Percentiles rank a stretch among this genome's conserved stretches.
Evolutionary conservation across 2,329 filamentous ascomycete genomes (phyloP).

Genomic region (Arthrobotrys megalospora): DNA sequence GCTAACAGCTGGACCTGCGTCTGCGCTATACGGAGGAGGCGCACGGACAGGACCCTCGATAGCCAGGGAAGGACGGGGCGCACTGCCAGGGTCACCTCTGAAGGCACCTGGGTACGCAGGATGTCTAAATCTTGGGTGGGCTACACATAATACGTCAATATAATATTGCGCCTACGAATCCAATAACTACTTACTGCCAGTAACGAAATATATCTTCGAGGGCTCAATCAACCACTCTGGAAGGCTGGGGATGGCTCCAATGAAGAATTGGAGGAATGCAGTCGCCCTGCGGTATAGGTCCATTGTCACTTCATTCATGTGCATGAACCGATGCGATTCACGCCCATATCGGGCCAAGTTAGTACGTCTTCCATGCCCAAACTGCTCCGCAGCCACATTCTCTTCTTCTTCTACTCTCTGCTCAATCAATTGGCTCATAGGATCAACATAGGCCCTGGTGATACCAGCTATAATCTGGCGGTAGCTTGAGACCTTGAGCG

Average conservation of each 20-base stretch:
- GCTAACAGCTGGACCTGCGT: neutral
- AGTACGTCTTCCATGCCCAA: neutral
- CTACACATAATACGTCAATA: too few relatives aligned
- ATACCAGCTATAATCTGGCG: slow-evolving; percentile 13
- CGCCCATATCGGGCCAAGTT: neutral
- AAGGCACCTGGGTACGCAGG: neutral
- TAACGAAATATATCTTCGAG: neutral
- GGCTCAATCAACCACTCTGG: neutral
- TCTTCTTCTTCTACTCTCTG: neutral
- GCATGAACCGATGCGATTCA: neutral
- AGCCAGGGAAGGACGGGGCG: too few relatives aligned
- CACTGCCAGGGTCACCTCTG: too few relatives aligned
- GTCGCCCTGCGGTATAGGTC: slow-evolving; percentile 10
- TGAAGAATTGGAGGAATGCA: slow-evolving; percentile 13
- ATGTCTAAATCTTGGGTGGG: neutral
- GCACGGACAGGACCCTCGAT: too few relatives aligned
- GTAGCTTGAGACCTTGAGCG: slow-evolving; percentile 4
- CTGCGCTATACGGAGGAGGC: too few relatives aligned
- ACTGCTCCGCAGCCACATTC: slow-evolving; percentile 4
- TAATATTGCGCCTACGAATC: too few relatives aligned
- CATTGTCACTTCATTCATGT: neutral
- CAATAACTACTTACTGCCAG: too few relatives aligned
- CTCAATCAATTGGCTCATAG: slow-evolving; percentile 8
- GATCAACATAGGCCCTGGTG: slow-evolving; percentile 1
- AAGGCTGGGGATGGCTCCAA: neutral